Base-by-base conservation (phyloP, 2,329 filamentous ascomycete species). In the Cercospora sp. region DNA sequence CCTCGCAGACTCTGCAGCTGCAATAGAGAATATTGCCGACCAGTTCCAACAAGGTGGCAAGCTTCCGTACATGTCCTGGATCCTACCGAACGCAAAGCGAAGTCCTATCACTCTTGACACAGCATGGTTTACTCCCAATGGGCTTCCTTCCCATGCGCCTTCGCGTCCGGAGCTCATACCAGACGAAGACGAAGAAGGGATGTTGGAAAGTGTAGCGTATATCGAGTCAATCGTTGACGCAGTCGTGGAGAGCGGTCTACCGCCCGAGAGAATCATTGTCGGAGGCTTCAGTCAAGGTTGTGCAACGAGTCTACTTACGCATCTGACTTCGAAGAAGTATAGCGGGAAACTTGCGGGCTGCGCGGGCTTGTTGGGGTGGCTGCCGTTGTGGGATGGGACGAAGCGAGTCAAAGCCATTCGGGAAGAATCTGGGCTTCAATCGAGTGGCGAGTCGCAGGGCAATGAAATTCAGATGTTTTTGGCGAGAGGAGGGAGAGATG, bases 221-320 rank as follows among this genome's bases (percentile, higher is more conserved):
- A 69, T 84, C 9, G 81, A 80, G 45, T 75, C 74, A 3, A 69
- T 84, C 55, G 78, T 84, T 59, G 80, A 83, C 55, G 75, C 80
- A 20, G 75, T 82, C 45, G 77, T 82, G 5, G 71, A 74, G 26
- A 77, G 78, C 60, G 82, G 82, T 7, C 76, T 83, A 4, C 79
- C 80, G 1, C 74, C 77, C 0, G 73, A 80, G 18, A 76, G 83
- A 10, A 82, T 85, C 33, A 76, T 84, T 2, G 74, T 84, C 1
- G 83, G 81, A 3, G 83, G 83, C 2, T 84, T 84, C 72, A 82
- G 81, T 23, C 82, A 84, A 69, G 83, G 83, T 18, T 81, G 82
- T 73, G 82, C 81, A 0, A 78, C 84, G 67, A 78, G 79, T 12
- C 67, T 84, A 40, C 76, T 84, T 6, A 80, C 79, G 5, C 81